Evolutionary conservation across 2,329 filamentous ascomycete genomes (phyloP), one percentile per base, ranked within the genome.

Genomic region (Ophiostoma triangulosporum): DNA sequence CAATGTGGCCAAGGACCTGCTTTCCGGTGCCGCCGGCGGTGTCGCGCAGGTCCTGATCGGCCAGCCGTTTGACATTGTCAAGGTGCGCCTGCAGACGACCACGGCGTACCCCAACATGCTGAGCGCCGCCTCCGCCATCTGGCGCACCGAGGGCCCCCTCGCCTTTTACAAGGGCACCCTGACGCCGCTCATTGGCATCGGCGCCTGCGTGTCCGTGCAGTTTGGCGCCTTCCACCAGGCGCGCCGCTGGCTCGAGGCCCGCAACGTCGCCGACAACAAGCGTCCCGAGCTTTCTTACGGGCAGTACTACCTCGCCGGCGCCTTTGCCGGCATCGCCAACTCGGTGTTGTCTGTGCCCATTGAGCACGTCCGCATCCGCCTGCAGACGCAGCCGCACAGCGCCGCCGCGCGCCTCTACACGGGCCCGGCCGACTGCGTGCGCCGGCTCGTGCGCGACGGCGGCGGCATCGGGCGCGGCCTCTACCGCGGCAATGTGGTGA

Each of bases 101-200:
- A 82, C 77, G 22, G 79, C 87, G 61, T 95, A 96, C 75, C 76
- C 79, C 52, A 84, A 80, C 59, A 93, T 93, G 52, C 70, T 94
- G 48, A 77, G 88, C 62, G 88, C 87, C 60, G 93, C 90, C 7
- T 77, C 77, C 51, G 80, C 84, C 58, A 97, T 98, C 71, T 88
- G 88, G 70, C 82, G 80, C 63, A 84, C 88, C 64, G 93, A 98
- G 69, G 93, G 93, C 1, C 76, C 89, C 2, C 71, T 86, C 12
- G 93, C 93, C 54, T 98, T 98, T 74, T 98, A 98, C 80, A 98
- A 98, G 71, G 93, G 93, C 63, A 97, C 93, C 0, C 75, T 98
- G 54, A 97, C 93, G 5, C 93, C 93, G 0, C 76, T 98, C 54
- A 80, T 98, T 54, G 93, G 93, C 60, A 97, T 98, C 65, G 93